phyloP scores from a whole-genome alignment of 2,329 filamentous ascomycete genomes.

The Nothomitra cinnamomea region DNA sequence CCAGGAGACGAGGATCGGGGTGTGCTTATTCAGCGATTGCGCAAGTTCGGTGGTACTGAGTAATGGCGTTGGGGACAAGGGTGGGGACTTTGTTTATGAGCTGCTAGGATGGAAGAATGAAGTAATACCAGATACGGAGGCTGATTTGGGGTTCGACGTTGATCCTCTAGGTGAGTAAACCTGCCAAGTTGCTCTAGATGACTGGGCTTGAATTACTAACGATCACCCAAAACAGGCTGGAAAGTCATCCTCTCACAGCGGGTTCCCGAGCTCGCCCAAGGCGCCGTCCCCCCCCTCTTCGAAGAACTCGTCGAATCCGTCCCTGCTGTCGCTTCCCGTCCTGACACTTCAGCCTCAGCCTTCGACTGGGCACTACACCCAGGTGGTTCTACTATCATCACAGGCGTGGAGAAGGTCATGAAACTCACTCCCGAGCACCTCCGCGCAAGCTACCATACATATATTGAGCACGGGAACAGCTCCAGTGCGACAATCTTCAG shows the following conservation, averaged over 20 bases:
- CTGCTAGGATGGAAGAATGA: conserved; percentile 49
- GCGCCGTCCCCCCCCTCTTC: conserved; percentile 37
- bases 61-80: conserved; percentile 37
- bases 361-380: conserved; percentile 64
- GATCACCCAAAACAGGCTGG: conserved; percentile 30
- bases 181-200: background rate
- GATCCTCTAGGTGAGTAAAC: conserved; percentile 37
- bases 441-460: conserved; percentile 51
- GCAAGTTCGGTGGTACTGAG: conserved; percentile 48
- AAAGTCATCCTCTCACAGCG: conserved; percentile 47
- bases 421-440: conserved; percentile 44
- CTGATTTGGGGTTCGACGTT: conserved; percentile 48
- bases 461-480: conserved; percentile 51
- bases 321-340: conserved; percentile 10
- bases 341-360: conserved; percentile 27
- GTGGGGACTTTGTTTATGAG: conserved; percentile 30
- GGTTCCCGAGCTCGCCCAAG: conserved; percentile 39
- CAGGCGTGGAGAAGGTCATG: conserved; percentile 42
- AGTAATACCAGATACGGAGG: conserved; percentile 42
- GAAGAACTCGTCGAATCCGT: conserved; percentile 33
- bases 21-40: conserved; percentile 52
- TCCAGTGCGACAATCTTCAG: conserved; percentile 50
- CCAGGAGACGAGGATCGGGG: conserved; percentile 46
- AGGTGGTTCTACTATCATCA: conserved; percentile 48
- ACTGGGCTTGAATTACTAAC: background rate